These are phyloP conservation scores for Daldinia vernicosa DNA, from an alignment of 495 filamentous ascomycete genomes.

Conservation along the genomic window DNA sequence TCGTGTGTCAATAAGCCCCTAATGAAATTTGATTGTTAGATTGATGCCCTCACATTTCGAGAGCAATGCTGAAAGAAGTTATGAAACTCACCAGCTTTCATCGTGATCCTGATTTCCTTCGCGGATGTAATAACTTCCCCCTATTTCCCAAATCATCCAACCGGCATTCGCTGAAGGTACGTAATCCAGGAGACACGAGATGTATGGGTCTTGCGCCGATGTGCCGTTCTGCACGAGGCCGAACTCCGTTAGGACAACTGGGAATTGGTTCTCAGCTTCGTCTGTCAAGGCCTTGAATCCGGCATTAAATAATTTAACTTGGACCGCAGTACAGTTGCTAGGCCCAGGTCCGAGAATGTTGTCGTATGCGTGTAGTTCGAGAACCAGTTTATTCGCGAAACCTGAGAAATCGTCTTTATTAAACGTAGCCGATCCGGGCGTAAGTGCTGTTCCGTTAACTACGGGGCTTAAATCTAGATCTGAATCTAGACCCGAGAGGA, in stretches of 20 bases:
- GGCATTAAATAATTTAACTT: conserved; percentile 58
- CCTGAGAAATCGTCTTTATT: conserved; percentile 53
- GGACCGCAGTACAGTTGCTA: conserved; percentile 56
- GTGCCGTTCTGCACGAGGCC: conserved; percentile 53
- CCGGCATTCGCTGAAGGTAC: conserved; percentile 57
- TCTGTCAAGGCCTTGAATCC: conserved; percentile 64
- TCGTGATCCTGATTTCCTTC: conserved; percentile 59
- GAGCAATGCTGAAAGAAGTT: not conserved
- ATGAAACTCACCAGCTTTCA: conserved; percentile 54
- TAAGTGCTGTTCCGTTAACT: conserved; percentile 53
- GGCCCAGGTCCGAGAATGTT: conserved; percentile 51
- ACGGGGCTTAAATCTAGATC: conserved; percentile 60
- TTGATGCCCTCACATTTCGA: not conserved
- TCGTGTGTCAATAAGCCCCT: conserved; percentile 53
- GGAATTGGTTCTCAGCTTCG: conserved; percentile 56
- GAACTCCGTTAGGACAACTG: conserved; percentile 61
- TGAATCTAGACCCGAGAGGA: conserved; percentile 65
- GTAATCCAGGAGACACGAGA: conserved; percentile 57
- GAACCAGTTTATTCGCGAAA: conserved; percentile 61
- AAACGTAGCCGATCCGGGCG: conserved; percentile 54
- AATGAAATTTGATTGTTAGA: not conserved
- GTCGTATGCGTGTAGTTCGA: conserved; percentile 70
- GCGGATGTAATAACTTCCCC: conserved; percentile 64
- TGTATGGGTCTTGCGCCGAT: conserved; percentile 54
- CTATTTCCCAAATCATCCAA: conserved; percentile 67